Evolutionary conservation across 2,329 filamentous ascomycete species (phyloP).

Genomic region (Monosporascus sp.): DNA sequence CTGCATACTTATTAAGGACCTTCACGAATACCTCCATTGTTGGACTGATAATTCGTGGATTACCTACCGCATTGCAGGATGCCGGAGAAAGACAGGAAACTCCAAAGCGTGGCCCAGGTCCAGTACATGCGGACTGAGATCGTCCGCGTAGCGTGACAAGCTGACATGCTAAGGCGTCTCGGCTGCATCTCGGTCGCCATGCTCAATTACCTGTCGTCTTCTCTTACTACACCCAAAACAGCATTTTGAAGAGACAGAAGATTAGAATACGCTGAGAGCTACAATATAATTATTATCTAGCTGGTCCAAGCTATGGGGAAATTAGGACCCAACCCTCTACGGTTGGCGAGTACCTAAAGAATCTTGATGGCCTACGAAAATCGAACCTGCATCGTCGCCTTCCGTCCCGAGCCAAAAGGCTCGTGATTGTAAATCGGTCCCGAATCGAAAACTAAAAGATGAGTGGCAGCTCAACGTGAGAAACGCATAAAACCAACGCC

Average conservation of each 20-base stretch:
- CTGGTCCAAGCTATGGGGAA: background rate
- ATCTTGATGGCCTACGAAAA: background rate
- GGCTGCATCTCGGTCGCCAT: too few species aligned
- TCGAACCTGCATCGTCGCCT: background rate
- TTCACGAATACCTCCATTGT: too few species aligned
- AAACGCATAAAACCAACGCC: conserved; percentile 16
- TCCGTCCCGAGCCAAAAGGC: background rate
- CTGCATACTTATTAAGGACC: too few species aligned
- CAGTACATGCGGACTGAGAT: too few species aligned
- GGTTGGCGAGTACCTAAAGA: background rate
- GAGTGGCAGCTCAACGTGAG: conserved; percentile 19
- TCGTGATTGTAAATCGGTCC: background rate
- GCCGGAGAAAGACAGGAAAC: too few species aligned
- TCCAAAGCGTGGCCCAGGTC: too few species aligned
- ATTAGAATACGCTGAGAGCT: background rate
- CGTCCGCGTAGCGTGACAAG: too few species aligned
- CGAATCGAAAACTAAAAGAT: conserved; percentile 25
- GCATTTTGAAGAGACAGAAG: background rate
- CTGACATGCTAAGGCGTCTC: too few species aligned
- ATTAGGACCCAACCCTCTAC: background rate
- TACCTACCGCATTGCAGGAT: too few species aligned
- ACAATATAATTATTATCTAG: background rate
- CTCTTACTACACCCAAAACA: background rate
- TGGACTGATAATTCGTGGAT: too few species aligned
- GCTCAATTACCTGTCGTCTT: background rate